Base-by-base conservation (phyloP, 2,329 filamentous ascomycete species). In the Leptoxyphium fumago region DNA sequence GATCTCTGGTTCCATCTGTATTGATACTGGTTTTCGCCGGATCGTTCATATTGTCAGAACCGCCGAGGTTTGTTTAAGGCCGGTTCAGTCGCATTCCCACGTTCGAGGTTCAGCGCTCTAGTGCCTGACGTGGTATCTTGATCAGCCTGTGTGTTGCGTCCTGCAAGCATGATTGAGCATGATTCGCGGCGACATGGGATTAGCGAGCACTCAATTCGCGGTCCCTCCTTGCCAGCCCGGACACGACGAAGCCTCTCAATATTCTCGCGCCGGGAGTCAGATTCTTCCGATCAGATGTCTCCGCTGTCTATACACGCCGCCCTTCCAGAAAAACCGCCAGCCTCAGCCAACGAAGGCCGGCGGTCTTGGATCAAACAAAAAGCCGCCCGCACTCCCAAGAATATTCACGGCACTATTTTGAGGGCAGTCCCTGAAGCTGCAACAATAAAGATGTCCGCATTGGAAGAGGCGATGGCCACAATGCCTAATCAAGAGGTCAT, bases 401-500 rank as follows among this genome's bases (percentile, higher is more conserved):
- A 29, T 42, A 10, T 29, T 14, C 54, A 49, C 42, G 55, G 52
- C 14, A 61, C 58, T 1, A 46, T 60, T 7, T 50, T 61, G 18
- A 55, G 59, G 26, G 58, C 59, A 11, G 55, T 61, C 9, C 60
- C 59, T 14, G 50, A 49, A 18, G 49, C 52, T 2, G 50, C 48
- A 42, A 50, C 48, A 5, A 53, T 52, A n/a, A 43, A 50, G 8
- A 57, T 63, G 52, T 57, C 56, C 10, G 47, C 55, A 2, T 41
- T 63, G 26, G 59, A 63, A 43, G 50, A 56, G 39, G 56, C 55
- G 40, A 65, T 66, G 61, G 62, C 61, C 4, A 61, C 55, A 0
- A 59, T 59, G 21, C 62, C 62, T 29, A 65, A 65, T 48, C 55
- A 64, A 38, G 63, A 63, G 51, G 63, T 65, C 32, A 50, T 62